Evolutionary conservation across 805 yeast genomes (phyloP), one percentile per base, ranked within the genome.

Genomic region (Brettanomyces sp.): DNA sequence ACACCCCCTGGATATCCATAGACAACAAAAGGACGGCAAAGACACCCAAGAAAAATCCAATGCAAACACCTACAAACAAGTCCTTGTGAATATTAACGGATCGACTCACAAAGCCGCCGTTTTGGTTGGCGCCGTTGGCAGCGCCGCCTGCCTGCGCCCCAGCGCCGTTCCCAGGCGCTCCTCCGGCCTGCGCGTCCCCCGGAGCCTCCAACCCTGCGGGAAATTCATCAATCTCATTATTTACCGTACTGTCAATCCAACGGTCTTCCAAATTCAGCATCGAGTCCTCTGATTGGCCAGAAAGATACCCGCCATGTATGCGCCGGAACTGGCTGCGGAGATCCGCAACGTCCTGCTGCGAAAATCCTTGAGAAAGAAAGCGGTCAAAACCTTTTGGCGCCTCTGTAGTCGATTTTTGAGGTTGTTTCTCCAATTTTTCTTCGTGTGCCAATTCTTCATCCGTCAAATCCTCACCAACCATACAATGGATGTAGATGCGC

Each of bases 361-460:
- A 73, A 58, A 90, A 86, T 7, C 97, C 97, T 39, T 89, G 90
- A 32, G 80, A 77, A 14, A 89, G 70, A 44, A 90, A 68, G 38
- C 96, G 66, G 61, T 90, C 96, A 60, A 90, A 87, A 2, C 97
- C 96, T 13, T 81, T 75, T 3, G 82, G 80, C 12, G 87, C 89
- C 1, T 86, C 87, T 1, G 72, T 59, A 0, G 85, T 79, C 3
- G 76, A 62, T 42, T 66, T 65, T 32, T 66, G 68, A 18, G 79
- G 84, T 8, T 73, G 75, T 44, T 65, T 66, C 56, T 84, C 90
- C 43, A 77, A 53, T 43, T 73, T 74, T 43, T 72, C 77, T 53
- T 85, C 95, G 39, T 75, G 67, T 1, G 66, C 69, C 28, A 86
- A 62, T 56, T 83, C 86, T 13, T 70, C 76, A 0, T 64, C 57